Conservation (phyloP, 1,139 yeast species). For the Zygoascus sp. region DNA sequence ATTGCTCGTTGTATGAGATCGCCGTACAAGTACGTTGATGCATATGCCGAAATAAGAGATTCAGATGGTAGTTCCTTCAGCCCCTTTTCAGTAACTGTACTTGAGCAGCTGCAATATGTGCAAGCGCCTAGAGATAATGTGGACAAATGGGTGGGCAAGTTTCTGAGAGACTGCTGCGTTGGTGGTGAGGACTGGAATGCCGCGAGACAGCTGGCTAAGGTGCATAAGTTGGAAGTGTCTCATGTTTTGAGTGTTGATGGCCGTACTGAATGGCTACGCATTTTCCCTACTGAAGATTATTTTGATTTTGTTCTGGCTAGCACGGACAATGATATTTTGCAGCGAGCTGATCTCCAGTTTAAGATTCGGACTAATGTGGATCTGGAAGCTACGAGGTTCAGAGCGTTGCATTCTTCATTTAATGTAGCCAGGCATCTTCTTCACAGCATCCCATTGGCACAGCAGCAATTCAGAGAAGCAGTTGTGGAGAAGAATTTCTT, state of each 20-base stretch:
- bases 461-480: neutral
- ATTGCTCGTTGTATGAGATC: slow-evolving; percentile 62
- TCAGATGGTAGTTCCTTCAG: slow-evolving; percentile 42
- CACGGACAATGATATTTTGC: slow-evolving; percentile 15
- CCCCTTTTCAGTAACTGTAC: slow-evolving; percentile 59
- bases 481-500: slow-evolving; percentile 3
- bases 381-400: slow-evolving; percentile 12
- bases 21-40: slow-evolving; percentile 82
- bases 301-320: slow-evolving; percentile 29
- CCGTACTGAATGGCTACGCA: slow-evolving; percentile 1
- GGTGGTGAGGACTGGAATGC: slow-evolving; percentile 26
- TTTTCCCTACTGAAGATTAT: slow-evolving; percentile 21
- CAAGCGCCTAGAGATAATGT: slow-evolving; percentile 31
- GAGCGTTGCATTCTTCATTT: slow-evolving; percentile 3
- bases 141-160: slow-evolving; percentile 48
- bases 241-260: neutral
- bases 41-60: slow-evolving; percentile 39
- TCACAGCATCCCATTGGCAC: neutral
- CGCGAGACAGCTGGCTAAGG: slow-evolving; percentile 13
- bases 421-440: slow-evolving; percentile 5
- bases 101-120: slow-evolving; percentile 72
- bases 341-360: slow-evolving; percentile 20
- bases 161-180: slow-evolving; percentile 34
- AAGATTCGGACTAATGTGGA: slow-evolving; percentile 8
- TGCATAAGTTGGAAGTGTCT: slow-evolving; percentile 7